Evolutionary conservation across 2,329 filamentous ascomycete genomes (phyloP).

Genomic region (Clonostachys byssicola): DNA sequence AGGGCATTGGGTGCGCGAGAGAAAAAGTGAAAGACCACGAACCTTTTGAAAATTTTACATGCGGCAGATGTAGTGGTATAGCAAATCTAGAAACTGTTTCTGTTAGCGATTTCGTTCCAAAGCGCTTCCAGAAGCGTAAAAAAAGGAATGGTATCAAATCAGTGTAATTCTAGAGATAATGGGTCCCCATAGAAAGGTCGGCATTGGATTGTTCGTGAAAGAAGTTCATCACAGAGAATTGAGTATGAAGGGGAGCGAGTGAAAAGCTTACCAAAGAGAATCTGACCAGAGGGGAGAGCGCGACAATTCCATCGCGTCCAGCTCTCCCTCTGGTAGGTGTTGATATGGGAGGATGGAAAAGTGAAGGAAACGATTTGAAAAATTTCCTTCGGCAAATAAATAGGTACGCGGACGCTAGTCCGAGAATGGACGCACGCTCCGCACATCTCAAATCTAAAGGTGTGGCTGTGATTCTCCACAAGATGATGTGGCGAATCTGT

Average conservation of each 20-base stretch:
- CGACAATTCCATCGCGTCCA: background rate
- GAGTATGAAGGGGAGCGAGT: slow-evolving; percentile 1
- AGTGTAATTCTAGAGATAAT: slow-evolving; percentile 49
- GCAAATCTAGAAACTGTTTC: too few species aligned
- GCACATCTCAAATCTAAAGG: background rate
- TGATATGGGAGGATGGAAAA: slow-evolving; percentile 7
- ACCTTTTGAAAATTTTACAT: slow-evolving; percentile 36
- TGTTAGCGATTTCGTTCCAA: too few species aligned
- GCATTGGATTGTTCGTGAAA: slow-evolving; percentile 59
- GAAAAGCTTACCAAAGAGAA: background rate
- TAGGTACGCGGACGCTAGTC: slow-evolving; percentile 7
- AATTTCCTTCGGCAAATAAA: slow-evolving; percentile 17
- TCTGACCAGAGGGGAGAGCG: background rate
- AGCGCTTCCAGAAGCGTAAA: too few species aligned
- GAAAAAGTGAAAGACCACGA: slow-evolving; percentile 15
- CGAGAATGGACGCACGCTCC: background rate
- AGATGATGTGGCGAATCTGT: slow-evolving; percentile 1
- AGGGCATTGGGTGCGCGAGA: slow-evolving; percentile 11
- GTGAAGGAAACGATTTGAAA: slow-evolving; percentile 8
- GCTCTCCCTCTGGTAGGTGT: background rate
- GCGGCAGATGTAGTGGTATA: too few species aligned
- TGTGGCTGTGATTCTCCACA: background rate
- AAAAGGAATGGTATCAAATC: slow-evolving; percentile 30
- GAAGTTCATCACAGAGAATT: slow-evolving; percentile 23
- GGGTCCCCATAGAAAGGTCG: slow-evolving; percentile 54